phyloP scores from a whole-genome alignment of 164 flowering plant genomes.

The Cinnamomum micranthum region DNA sequence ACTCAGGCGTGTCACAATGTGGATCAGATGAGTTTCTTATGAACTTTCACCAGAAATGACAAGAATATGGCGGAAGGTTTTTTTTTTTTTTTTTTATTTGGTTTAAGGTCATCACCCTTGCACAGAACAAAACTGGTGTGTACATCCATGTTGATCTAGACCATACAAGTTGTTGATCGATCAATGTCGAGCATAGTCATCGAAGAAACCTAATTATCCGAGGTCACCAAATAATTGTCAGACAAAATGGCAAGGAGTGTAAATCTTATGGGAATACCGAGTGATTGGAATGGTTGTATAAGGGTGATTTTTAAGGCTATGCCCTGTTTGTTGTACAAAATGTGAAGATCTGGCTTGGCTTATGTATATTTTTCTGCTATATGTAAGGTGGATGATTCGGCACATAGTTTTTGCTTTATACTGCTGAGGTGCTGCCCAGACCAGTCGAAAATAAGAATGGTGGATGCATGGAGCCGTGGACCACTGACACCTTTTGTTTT shows the following conservation, averaged over 20 bases:
- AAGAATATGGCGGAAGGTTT: too few relatives aligned
- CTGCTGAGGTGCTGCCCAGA: not conserved
- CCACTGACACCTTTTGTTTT: not conserved
- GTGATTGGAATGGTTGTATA: not conserved
- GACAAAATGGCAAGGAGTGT: not conserved
- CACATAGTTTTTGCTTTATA: not conserved
- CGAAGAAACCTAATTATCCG: not conserved
- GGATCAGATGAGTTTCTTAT: not conserved
- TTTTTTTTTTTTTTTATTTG: too few relatives aligned
- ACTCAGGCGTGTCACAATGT: not conserved
- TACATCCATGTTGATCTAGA: too few relatives aligned
- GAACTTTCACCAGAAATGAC: not conserved
- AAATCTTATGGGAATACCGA: not conserved
- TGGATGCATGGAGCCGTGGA: not conserved
- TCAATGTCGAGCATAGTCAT: not conserved
- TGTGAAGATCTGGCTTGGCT: not conserved
- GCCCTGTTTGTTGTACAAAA: not conserved
- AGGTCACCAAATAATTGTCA: not conserved
- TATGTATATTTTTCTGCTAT: not conserved
- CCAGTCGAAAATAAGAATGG: not conserved
- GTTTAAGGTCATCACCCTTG: too few relatives aligned
- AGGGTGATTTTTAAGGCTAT: not conserved
- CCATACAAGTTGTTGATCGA: too few relatives aligned
- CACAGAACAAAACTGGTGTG: too few relatives aligned
- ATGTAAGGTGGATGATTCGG: not conserved